phyloP scores from a whole-genome alignment of 1,139 yeast species.

The Cylindricascospora bacillispora region DNA sequence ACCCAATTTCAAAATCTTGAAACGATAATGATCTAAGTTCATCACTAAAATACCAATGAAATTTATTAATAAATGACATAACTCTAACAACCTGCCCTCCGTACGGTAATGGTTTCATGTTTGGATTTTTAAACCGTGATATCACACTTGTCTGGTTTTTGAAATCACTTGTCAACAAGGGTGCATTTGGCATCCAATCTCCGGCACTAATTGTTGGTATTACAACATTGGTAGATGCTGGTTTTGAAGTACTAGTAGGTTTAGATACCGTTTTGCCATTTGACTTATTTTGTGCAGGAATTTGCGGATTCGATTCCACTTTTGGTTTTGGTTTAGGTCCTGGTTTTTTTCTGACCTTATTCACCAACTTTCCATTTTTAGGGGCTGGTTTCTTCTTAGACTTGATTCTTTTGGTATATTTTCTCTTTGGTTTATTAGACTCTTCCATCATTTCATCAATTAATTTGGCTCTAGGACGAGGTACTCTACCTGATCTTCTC shows the following conservation, averaged over 20 bases:
- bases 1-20: constrained; percentile 38
- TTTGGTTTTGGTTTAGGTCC: constrained; percentile 2
- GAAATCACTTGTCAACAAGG: constrained; percentile 16
- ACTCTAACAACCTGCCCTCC: constrained; percentile 37
- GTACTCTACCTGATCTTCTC: constrained; percentile 2
- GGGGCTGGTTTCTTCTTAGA: constrained; percentile 2
- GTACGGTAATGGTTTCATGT: constrained; percentile 29
- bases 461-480: constrained; percentile 1
- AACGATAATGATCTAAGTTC: constrained; percentile 31
- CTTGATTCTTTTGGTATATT: constrained; percentile 1
- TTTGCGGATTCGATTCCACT: not conserved
- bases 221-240: not conserved
- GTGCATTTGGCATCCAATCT: constrained; percentile 20
- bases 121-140: constrained; percentile 20
- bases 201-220: constrained; percentile 1
- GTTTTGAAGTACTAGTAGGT: not conserved
- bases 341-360: constrained; percentile 1
- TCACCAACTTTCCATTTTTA: not conserved
- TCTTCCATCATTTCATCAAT: constrained; percentile 1
- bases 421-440: constrained; percentile 1
- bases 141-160: constrained; percentile 20
- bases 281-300: not conserved
- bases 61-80: constrained; percentile 34
- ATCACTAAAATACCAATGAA: constrained; percentile 24
- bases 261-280: not conserved